These are phyloP conservation scores for Phymatotrichopsis omnivora DNA, from an alignment of 2,329 filamentous ascomycete species.

Conservation along the genomic window DNA sequence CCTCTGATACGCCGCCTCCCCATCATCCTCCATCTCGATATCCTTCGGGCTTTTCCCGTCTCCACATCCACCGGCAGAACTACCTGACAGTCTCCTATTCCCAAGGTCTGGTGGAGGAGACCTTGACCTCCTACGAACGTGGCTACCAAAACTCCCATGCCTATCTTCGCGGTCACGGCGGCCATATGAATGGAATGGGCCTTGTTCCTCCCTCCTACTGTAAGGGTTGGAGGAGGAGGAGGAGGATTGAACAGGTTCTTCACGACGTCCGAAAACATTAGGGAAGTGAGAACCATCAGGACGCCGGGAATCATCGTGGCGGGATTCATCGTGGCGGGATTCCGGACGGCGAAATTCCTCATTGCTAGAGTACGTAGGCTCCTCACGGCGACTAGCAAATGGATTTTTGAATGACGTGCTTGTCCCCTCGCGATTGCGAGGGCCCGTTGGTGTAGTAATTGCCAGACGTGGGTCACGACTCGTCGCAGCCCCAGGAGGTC, in stretches of 20 bases:
- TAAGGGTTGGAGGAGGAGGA: no score
- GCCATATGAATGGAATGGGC: slow-evolving; percentile 9
- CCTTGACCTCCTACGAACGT: slow-evolving; percentile 2
- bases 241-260: no score
- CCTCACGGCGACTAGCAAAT: slow-evolving; percentile 9
- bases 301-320: no score
- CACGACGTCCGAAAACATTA: slow-evolving; percentile 8
- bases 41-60: slow-evolving; percentile 8
- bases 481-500: no score
- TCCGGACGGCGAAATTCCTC: no score
- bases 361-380: not conserved
- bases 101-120: slow-evolving; percentile 10
- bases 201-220: slow-evolving; percentile 9
- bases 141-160: no score
- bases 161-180: slow-evolving; percentile 17
- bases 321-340: no score
- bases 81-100: slow-evolving; percentile 8
- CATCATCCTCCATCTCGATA: slow-evolving; percentile 7
- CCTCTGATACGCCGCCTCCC: slow-evolving; percentile 8
- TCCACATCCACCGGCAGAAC: not conserved
- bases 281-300: no score
- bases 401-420: no score
- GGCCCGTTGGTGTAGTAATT: no score
- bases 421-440: no score
- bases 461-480: no score